Conservation (phyloP, 768 basidiomycete species). For the Psilocybe cubensis region DNA sequence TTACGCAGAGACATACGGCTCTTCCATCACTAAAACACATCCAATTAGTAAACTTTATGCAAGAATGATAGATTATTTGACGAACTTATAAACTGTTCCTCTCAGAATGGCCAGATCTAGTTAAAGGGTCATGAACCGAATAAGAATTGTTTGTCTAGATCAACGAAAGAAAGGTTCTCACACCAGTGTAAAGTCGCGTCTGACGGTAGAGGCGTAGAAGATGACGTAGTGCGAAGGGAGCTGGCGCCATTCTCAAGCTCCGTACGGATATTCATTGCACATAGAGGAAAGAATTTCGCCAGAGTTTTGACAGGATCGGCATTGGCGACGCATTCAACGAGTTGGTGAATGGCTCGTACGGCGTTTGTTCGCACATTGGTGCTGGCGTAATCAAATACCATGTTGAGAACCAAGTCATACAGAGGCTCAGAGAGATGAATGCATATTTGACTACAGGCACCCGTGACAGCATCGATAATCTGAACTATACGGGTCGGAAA, state of each 20-base stretch:
- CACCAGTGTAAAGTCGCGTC: constrained; percentile 92
- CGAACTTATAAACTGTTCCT: constrained; percentile 82
- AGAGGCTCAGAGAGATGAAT: constrained; percentile 73
- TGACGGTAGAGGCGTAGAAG: constrained; percentile 68
- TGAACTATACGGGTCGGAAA: constrained; percentile 49
- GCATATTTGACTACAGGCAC: constrained; percentile 79
- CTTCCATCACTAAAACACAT: constrained; percentile 51
- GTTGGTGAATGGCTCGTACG: constrained; percentile 83
- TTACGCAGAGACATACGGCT: constrained; percentile 45
- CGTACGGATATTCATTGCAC: constrained; percentile 64
- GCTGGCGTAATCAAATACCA: constrained; percentile 84
- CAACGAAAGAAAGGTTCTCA: constrained; percentile 36
- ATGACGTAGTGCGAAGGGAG: constrained; percentile 71
- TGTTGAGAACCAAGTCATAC: constrained; percentile 80
- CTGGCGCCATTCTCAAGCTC: constrained; percentile 89
- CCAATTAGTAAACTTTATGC: constrained; percentile 1
- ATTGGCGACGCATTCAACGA: constrained; percentile 86
- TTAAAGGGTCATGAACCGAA: constrained; percentile 1
- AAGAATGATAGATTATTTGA: constrained; percentile 11
- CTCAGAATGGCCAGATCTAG: constrained; percentile 75
- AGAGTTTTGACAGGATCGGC: constrained; percentile 79
- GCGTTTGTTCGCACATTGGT: constrained; percentile 84
- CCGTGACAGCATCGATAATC: constrained; percentile 75
- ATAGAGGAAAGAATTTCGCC: constrained; percentile 77
- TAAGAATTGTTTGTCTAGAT: neutral